Evolutionary conservation across 371 early-diverging fungal genomes (phyloP), one percentile per base, ranked within the genome.

Genomic region (Syncephalastrum monosporum): DNA sequence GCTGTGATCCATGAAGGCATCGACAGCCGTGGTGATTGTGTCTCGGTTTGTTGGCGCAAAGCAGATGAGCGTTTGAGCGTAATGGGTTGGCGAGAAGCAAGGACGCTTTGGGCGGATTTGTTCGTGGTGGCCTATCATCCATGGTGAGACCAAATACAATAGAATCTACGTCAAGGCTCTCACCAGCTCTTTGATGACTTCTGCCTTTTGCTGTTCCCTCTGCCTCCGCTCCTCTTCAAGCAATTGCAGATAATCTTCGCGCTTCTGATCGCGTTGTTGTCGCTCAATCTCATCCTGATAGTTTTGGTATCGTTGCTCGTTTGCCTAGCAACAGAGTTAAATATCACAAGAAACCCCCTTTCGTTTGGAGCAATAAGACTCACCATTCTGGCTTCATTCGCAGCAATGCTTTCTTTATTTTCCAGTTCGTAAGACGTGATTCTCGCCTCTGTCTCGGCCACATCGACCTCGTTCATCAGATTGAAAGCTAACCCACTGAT

Each of bases 401-500:
- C 81, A 38, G 81, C 83, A 63, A 97, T 95, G 16, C 83, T 69
- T 17, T 90, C 91, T 48, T 86, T 83, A 65, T 97, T 93, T 61
- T 93, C 94, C 14, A 75, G 66, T 33, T 86, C 82, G 69, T 88
- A 95, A 55, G 79, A 74, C 45, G 89, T 85, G 43, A 97, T 92
- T 41, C 76, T 69, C n/a, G 81, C 91, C 51, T 91, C 86, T 12
- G 93, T 92, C 58, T 89, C 88, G 51, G 91, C 85, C 10, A 92
- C 84, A 68, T 96, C 89, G 16, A 90, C 86, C 49, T 91, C 92
- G 65, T 95, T 88, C 56, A 91, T 85, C 25, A 94, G 74, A 65
- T 93, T 94, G 67, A 93, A 92, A 1, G 92, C 88, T 89, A 65
- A 45, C 3, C 8, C 47, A 12, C 14, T 24, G 23, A 38, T 38